Base-by-base conservation (phyloP, 805 yeast species). In the Candida odintsovae region DNA sequence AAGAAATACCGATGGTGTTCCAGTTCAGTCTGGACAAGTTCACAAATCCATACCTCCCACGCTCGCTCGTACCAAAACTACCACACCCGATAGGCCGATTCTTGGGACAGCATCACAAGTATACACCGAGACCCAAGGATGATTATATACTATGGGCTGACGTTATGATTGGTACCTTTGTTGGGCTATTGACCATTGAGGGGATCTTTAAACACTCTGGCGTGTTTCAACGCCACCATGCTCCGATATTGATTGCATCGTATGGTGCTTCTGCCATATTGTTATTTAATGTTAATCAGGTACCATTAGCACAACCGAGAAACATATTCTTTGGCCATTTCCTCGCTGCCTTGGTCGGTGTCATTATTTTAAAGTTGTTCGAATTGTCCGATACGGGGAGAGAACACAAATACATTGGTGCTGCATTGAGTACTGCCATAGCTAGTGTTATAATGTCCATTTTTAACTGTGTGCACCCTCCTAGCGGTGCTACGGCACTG, bases 401-500 rank as follows among this genome's bases (percentile, higher is more conserved):
- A 36, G 65, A 72, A 23, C 68, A 78, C 58, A 68, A 76, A 50
- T 82, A 83, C 76, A 68, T 78, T 9, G 69, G 74, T 16, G 87
- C 82, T 2, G 82, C 83, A 0, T 56, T 82, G 26, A 67, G 80
- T 35, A 83, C 80, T 8, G 82, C 73, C 0, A 48, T 78, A 6
- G 55, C 83, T 2, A 74, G 82, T 9, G 78, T 76, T 11, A 60
- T 65, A 3, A 80, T 80, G 84, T 63, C 75, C 13, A 50, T 79
- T 1, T 60, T 72, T 6, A 78, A 78, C 50, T 74, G 81, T 48
- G 76, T 80, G 1, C 88, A 83, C 58, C 89, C 89, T 0, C 89
- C 89, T 0, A 81, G 83, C 1, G 89, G 89, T 2, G 87, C 88
- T 1, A 73, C 83, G 10, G 86, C 88, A 0, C 56, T 82, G 33